These are phyloP conservation scores for Aureobasidium subglaciale DNA, from an alignment of 2,329 filamentous ascomycete species.

Conservation along the genomic window DNA sequence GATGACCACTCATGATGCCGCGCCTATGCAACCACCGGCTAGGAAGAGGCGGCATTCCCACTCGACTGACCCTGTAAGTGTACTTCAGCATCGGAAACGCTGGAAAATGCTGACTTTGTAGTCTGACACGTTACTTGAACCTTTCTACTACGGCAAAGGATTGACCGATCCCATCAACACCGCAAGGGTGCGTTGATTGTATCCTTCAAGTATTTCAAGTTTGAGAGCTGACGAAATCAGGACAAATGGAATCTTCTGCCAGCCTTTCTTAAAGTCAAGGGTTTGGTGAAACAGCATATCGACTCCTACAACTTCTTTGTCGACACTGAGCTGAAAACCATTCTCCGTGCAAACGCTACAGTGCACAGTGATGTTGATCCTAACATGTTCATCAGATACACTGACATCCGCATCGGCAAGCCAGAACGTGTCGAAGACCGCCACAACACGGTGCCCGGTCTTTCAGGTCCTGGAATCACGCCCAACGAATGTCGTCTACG, in stretches of 20 bases:
- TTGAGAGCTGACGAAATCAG: constrained; percentile 27
- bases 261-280: constrained; percentile 97
- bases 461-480: constrained; percentile 49
- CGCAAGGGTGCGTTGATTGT: constrained; percentile 35
- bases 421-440: constrained; percentile 75
- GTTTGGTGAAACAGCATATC: constrained; percentile 92
- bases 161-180: constrained; percentile 64
- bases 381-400: constrained; percentile 67
- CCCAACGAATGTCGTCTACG: constrained; percentile 94
- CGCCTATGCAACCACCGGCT: not conserved
- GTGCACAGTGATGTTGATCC: constrained; percentile 89
- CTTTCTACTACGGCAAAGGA: constrained; percentile 62
- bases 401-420: constrained; percentile 74
- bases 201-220: not conserved
- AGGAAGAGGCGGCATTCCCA: constrained; percentile 15
- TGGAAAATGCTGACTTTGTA: not conserved
- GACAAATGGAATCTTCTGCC: constrained; percentile 97
- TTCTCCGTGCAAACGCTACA: constrained; percentile 81
- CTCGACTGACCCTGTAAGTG: constrained; percentile 13
- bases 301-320: constrained; percentile 99
- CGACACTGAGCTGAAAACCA: constrained; percentile 93
- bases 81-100: not conserved
- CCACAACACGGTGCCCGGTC: constrained; percentile 38
- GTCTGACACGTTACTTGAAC: constrained; percentile 55
- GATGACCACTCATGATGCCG: not conserved